Conservation (phyloP, 768 basidiomycete genomes). For the Dioszegia aurantiaca region DNA sequence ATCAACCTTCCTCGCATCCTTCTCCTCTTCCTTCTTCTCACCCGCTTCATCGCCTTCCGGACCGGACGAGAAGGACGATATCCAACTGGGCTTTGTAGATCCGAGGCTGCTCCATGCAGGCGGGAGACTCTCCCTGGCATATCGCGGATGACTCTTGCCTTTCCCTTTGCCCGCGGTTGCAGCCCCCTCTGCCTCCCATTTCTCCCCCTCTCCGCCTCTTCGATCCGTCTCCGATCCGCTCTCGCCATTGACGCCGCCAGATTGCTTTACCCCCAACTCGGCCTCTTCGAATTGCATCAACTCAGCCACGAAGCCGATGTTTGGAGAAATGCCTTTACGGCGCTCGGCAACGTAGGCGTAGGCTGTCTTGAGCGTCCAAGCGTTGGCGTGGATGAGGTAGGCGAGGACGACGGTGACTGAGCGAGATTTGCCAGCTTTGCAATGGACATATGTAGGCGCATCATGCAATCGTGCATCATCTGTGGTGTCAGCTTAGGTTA, state of each 20-base stretch:
- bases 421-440: conserved; percentile 91
- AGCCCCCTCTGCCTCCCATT: conserved; percentile 37
- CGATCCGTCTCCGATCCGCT: conserved; percentile 39
- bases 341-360: conserved; percentile 89
- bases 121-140: conserved; percentile 73
- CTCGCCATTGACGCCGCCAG: conserved; percentile 38
- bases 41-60: background rate
- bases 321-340: conserved; percentile 90
- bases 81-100: conserved; percentile 15
- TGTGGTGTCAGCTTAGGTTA: conserved; percentile 52
- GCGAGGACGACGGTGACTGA: conserved; percentile 96
- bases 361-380: conserved; percentile 88
- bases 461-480: conserved; percentile 89
- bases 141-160: conserved; percentile 61
- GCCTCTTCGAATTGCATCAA: conserved; percentile 94
- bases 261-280: conserved; percentile 69
- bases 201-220: conserved; percentile 28
- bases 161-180: conserved; percentile 57
- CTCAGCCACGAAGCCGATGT: conserved; percentile 95
- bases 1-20: conserved; percentile 40
- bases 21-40: conserved; percentile 5
- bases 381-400: conserved; percentile 94
- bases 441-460: conserved; percentile 89
- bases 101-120: conserved; percentile 56
- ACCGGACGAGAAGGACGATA: conserved; percentile 1